Percentiles rank a stretch among this genome's conserved stretches.
These are phyloP conservation scores for Scedosporium minutisporum DNA, from an alignment of 2,329 filamentous ascomycete genomes.

Conservation along the genomic window DNA sequence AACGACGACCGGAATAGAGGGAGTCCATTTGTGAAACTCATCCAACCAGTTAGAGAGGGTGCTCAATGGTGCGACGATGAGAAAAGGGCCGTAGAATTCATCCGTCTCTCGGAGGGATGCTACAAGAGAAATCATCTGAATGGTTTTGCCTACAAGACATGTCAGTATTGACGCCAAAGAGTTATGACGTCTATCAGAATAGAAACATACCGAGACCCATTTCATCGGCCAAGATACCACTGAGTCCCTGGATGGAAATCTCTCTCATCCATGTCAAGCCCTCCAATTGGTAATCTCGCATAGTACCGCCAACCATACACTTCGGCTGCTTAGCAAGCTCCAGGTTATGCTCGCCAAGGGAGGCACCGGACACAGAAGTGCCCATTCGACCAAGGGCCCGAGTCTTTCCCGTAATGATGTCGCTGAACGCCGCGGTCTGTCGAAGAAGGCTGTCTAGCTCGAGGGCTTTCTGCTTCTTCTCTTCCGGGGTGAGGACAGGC, in stretches of 20 bases:
- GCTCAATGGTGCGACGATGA: conserved; percentile 83
- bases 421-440: conserved; percentile 51
- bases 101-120: conserved; percentile 83
- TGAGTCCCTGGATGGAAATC: conserved; percentile 68
- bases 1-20: conserved; percentile 75
- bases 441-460: conserved; percentile 50
- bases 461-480: conserved; percentile 47
- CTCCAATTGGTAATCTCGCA: conserved; percentile 91
- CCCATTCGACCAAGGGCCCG: conserved; percentile 53
- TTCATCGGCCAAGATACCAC: conserved; percentile 84
- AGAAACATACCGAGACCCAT: conserved; percentile 63
- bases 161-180: conserved; percentile 7
- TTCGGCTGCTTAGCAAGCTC: conserved; percentile 78
- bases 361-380: conserved; percentile 48
- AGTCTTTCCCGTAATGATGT: conserved; percentile 55
- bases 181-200: too few relatives aligned
- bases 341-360: conserved; percentile 55
- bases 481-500: conserved; percentile 37
- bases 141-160: conserved; percentile 59
- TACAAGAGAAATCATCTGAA: conserved; percentile 82
- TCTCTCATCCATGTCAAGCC: conserved; percentile 95
- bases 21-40: conserved; percentile 86
- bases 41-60: conserved; percentile 94
- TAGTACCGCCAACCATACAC: conserved; percentile 75
- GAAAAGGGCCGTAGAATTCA: conserved; percentile 71